These are phyloP conservation scores for Codiaeum variegatum DNA, from an alignment of 441 rosid genomes.

Conservation along the genomic window DNA sequence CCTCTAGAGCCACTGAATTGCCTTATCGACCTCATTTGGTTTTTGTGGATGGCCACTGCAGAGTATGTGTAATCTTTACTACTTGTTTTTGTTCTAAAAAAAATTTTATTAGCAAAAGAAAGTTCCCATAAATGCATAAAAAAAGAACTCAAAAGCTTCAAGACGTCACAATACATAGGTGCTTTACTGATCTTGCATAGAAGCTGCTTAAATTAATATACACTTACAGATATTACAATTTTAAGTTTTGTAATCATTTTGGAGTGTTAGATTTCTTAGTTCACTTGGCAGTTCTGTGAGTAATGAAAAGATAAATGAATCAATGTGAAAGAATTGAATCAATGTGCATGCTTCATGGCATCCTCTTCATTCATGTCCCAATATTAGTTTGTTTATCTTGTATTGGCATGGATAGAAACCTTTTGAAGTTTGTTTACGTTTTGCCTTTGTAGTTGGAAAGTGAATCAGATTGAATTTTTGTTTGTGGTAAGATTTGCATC, in stretches of 20 bases:
- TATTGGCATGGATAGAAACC: no score
- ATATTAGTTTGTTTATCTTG: no score
- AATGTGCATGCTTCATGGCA: no score
- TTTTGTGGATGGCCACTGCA: conserved; percentile 88
- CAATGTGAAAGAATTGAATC: no score
- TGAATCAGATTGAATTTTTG: no score
- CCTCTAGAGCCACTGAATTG: conserved; percentile 81
- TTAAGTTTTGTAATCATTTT: neutral
- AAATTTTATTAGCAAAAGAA: neutral
- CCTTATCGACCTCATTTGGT: conserved; percentile 80
- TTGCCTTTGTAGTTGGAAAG: no score
- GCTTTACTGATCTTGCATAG: neutral
- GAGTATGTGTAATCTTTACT: conserved; percentile 34
- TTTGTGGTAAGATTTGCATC: no score
- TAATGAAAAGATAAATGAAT: no score
- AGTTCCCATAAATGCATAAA: neutral
- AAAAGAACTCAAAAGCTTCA: neutral
- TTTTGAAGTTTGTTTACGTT: no score
- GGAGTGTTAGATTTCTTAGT: neutral
- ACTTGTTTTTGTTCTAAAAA: neutral
- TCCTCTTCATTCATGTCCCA: no score
- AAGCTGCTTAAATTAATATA: neutral
- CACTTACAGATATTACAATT: neutral
- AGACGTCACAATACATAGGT: neutral
- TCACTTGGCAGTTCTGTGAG: neutral